A percentile compares a stretch with the other conserved stretches of the same genome.
These are phyloP conservation scores for Termitomyces sp. DNA, from an alignment of 768 basidiomycete genomes.

Conservation along the genomic window DNA sequence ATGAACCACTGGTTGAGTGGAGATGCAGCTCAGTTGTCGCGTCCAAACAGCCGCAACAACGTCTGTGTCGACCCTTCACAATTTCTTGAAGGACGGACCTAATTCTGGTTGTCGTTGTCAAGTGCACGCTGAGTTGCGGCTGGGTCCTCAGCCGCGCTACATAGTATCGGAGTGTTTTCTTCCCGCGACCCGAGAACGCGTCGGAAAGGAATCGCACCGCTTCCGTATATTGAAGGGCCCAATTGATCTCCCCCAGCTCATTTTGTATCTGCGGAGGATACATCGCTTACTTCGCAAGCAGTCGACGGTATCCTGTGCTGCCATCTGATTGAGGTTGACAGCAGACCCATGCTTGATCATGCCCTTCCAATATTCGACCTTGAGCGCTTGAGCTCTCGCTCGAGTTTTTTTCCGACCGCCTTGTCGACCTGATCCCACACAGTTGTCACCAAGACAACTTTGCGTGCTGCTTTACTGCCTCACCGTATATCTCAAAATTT, in stretches of 20 bases:
- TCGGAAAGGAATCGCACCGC: constrained; percentile 5
- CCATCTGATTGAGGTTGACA: constrained; percentile 4
- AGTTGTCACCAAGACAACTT: constrained; percentile 13
- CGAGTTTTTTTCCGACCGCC: constrained; percentile 2
- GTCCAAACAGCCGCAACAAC: constrained; percentile 1
- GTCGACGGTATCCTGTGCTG: constrained; percentile 9
- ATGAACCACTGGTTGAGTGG: too few species aligned
- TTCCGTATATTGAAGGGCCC: constrained; percentile 3
- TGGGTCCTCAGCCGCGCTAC: background rate
- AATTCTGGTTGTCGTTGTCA: constrained; percentile 5
- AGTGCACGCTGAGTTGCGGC: background rate
- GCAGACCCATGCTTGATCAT: constrained; percentile 10
- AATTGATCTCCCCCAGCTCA: constrained; percentile 8
- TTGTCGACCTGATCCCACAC: constrained; percentile 6
- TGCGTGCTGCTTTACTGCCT: constrained; percentile 7
- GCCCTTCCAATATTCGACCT: constrained; percentile 6
- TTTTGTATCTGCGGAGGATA: constrained; percentile 9
- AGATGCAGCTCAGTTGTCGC: background rate
- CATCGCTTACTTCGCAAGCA: constrained; percentile 11
- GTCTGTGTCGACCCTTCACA: background rate
- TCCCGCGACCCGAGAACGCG: constrained; percentile 3
- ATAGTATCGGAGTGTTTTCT: constrained; percentile 3
- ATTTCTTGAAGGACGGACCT: constrained; percentile 2
- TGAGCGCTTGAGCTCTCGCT: constrained; percentile 6
- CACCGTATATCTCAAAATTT: constrained; percentile 13